Percentiles rank a stretch among this genome's conserved stretches.
Evolutionary conservation across 2,329 filamentous ascomycete genomes (phyloP).

Genomic region (Trichoderma sp.): DNA sequence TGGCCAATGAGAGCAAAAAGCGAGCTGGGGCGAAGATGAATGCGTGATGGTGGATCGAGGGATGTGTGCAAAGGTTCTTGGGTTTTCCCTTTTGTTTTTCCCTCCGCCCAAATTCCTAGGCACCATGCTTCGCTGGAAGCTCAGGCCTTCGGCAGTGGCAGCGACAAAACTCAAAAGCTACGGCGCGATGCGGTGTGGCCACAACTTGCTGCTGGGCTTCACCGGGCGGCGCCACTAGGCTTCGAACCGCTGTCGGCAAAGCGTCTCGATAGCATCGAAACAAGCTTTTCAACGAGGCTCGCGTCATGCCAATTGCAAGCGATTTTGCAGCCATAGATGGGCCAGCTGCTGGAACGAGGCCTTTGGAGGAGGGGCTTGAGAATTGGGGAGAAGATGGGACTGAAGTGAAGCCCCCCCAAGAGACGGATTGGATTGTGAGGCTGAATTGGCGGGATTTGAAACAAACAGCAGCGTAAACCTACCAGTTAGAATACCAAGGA

Average conservation of each 20-base stretch:
- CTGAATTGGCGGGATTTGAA: background rate
- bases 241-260: conserved; percentile 1
- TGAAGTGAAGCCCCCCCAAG: background rate
- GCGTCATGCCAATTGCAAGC: conserved; percentile 1
- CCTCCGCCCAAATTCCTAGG: background rate
- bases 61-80: background rate
- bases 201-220: background rate
- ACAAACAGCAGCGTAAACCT: background rate
- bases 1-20: background rate
- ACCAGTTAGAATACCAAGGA: background rate
- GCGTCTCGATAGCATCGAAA: background rate
- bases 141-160: background rate
- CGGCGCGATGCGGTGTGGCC: conserved; percentile 16
- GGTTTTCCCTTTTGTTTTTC: background rate
- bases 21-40: background rate
- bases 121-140: background rate
- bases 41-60: background rate
- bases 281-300: background rate
- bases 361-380: background rate
- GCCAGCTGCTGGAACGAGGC: background rate
- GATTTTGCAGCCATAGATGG: background rate
- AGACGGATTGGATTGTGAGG: background rate
- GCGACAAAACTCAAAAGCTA: conserved; percentile 6
- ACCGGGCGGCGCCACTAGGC: conserved; percentile 8
- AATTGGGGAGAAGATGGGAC: background rate